Conservation (phyloP, 257 asterid genomes). For the Solanum tarijense region DNA sequence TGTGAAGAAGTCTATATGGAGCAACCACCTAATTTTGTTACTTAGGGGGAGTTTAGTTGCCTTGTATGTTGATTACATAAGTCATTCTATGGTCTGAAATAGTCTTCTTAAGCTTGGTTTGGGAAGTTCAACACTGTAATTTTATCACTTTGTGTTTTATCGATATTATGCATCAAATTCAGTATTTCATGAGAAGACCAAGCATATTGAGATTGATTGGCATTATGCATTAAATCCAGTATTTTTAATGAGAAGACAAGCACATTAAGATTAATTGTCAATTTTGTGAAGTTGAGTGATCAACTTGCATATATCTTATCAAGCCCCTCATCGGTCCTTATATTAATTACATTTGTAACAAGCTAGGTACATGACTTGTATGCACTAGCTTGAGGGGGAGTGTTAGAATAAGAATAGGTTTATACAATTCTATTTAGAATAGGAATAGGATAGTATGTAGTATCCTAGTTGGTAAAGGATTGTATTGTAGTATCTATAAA, state of each 20-base stretch:
- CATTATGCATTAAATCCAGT: too few species aligned
- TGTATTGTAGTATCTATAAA: neutral
- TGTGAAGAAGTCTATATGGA: neutral
- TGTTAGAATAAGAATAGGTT: neutral
- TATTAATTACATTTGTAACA: neutral
- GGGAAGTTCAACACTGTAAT: too few species aligned
- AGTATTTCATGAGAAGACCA: too few species aligned
- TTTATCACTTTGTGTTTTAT: neutral
- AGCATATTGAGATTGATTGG: too few species aligned
- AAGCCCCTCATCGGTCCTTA: too few species aligned
- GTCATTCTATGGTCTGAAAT: too few species aligned
- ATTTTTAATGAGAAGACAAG: neutral
- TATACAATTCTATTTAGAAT: too few species aligned
- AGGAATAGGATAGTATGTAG: neutral
- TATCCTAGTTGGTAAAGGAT: neutral
- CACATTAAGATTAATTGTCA: neutral
- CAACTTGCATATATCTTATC: neutral
- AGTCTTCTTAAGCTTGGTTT: too few species aligned
- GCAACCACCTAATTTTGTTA: neutral
- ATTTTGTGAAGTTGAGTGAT: neutral
- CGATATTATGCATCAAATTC: neutral
- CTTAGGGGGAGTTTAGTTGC: too few species aligned
- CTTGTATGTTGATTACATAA: too few species aligned
- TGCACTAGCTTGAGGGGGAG: neutral
- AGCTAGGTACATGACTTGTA: neutral